Evolutionary conservation across 2,329 filamentous ascomycete species (phyloP).

Genomic region (Apiospora malaysiana): DNA sequence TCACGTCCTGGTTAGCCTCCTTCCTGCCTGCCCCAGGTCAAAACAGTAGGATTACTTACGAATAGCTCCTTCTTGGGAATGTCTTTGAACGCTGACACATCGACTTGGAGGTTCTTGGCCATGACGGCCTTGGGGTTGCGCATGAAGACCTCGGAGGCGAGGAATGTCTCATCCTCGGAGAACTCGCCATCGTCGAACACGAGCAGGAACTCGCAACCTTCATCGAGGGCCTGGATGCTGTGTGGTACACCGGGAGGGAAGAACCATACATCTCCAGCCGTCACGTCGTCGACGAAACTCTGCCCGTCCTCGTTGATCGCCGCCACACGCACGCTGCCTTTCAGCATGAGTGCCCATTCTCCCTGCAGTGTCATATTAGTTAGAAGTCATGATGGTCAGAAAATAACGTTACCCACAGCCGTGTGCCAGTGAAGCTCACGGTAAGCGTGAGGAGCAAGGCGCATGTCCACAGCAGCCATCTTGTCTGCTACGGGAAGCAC

Average conservation of each 20-base stretch:
- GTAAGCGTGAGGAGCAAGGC: constrained; percentile 61
- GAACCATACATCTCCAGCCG: constrained; percentile 60
- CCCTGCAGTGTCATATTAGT: constrained; percentile 31
- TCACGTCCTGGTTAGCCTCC: not conserved
- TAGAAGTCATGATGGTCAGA: not conserved
- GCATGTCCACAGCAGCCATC: constrained; percentile 67
- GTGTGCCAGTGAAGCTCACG: constrained; percentile 70
- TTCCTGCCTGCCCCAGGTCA: not conserved
- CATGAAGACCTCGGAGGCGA: constrained; percentile 59
- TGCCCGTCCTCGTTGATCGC: constrained; percentile 58
- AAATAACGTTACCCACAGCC: constrained; percentile 33
- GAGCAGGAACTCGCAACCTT: constrained; percentile 63
- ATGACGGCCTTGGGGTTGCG: constrained; percentile 59
- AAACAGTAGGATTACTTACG: constrained; percentile 30
- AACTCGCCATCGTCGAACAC: constrained; percentile 66
- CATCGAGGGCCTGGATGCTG: constrained; percentile 60
- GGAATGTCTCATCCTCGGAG: constrained; percentile 64
- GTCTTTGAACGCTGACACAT: constrained; percentile 53
- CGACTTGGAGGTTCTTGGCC: constrained; percentile 59
- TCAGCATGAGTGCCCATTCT: constrained; percentile 53
- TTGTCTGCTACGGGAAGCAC: constrained; percentile 55
- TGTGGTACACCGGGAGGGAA: constrained; percentile 57
- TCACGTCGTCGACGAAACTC: constrained; percentile 54
- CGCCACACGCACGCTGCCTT: constrained; percentile 57
- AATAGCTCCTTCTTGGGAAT: constrained; percentile 55